These are phyloP conservation scores for Durusdinium trenchii DNA, from an alignment of 73 alveolate species.

Conservation along the genomic window DNA sequence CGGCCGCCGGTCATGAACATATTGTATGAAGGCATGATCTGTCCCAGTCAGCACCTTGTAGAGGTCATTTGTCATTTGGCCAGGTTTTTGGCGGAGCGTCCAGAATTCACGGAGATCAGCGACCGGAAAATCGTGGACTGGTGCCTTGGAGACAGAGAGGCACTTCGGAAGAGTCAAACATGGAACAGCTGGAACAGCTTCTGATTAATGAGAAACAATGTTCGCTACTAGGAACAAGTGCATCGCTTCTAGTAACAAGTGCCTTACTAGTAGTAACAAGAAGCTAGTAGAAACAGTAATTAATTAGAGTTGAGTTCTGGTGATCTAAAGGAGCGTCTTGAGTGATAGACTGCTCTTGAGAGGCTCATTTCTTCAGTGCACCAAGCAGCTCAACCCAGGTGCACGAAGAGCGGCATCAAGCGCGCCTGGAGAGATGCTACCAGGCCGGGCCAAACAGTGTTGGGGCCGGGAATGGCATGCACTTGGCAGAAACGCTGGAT, in stretches of 20 bases:
- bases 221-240: too few species aligned
- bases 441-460: conserved; percentile 6
- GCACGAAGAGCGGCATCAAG: conserved; percentile 89
- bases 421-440: conserved; percentile 87
- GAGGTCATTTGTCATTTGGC: not conserved
- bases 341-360: not conserved
- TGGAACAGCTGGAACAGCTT: not conserved
- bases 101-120: conserved; percentile 92
- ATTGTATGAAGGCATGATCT: not conserved
- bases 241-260: too few species aligned
- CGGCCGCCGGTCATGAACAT: too few species aligned
- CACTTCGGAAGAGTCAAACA: not conserved
- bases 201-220: not conserved
- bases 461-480: not conserved
- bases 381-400: too few species aligned
- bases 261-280: too few species aligned
- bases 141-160: conserved; percentile 17
- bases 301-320: too few species aligned
- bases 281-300: too few species aligned
- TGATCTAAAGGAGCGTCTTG: not conserved
- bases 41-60: not conserved
- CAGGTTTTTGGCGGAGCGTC: conserved; percentile 82
- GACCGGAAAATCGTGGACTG: conserved; percentile 78
- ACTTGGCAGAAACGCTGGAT: not conserved
- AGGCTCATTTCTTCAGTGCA: not conserved